Base-by-base conservation (phyloP, 1,284 basidiomycete species). In the Ustilago lituana region DNA sequence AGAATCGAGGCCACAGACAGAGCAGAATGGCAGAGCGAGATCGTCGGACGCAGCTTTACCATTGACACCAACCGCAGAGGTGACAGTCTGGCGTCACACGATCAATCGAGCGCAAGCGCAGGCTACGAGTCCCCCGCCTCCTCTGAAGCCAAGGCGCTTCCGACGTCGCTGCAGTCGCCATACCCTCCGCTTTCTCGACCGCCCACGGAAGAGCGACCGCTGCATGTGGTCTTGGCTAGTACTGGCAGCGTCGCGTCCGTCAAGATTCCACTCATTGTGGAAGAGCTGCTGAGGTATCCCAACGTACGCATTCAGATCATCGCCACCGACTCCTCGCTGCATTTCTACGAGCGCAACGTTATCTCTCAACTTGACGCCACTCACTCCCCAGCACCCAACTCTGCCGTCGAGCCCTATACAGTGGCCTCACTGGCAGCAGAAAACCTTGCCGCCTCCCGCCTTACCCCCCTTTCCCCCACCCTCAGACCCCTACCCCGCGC, bases 221-320 rank as follows among this genome's bases (percentile, higher is more conserved):
- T 71, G 39, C 85, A 97, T 79, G 87, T 97, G 33, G 84, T 98
- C 6, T 84, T 98, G 36, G 89, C 95, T 47, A 89, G 90, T 0
- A 92, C 93, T 0, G 94, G 95, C 11, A 95, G 92, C 74, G 95
- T 98, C 1, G 95, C 95, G 0, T 92, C 92, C 49, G 87, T 98
- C 77, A 98, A 98, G 80, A 88, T 90, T 1, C 93, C 94, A 1
- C 85, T 95, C 33, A 97, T 98, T 50, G 91, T 93, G 3, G 83
- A 87, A 26, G 89, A 89, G 62, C 85, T 98, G 29, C 84, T 90
- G 48, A 84, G 85, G 73, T 88, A 91, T 77, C 78, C 83, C 45
- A 86, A 88, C 54, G 89, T 97, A 49, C 87, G 88, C 38, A 87
- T 98, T 0, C 88, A 97, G 78, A 89, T 98, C 5, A 89, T 94